Conservation (phyloP, 257 asterid species). For the Leptodermis oblonga region DNA sequence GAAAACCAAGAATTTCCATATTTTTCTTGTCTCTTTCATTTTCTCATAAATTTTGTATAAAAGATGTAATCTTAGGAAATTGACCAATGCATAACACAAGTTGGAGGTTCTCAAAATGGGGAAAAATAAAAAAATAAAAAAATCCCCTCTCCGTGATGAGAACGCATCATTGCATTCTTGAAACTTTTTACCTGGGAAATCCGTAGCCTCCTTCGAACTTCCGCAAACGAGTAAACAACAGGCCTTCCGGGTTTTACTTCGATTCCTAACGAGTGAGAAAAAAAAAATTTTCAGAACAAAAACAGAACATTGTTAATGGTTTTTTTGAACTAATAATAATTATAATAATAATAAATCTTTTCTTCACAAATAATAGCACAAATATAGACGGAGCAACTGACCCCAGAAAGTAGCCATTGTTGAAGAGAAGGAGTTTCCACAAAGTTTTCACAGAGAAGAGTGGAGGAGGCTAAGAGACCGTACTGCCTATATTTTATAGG, state of each 20-base stretch:
- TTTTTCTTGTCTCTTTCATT: not conserved
- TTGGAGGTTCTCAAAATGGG: not conserved
- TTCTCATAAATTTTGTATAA: not conserved
- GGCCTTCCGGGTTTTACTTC: constrained; percentile 74
- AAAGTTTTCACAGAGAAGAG: constrained; percentile 19
- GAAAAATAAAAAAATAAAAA: too few relatives aligned
- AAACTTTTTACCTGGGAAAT: constrained; percentile 55
- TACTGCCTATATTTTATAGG: constrained; percentile 22
- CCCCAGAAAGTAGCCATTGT: constrained; percentile 77
- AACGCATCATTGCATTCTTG: not conserved
- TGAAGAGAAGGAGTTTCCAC: not conserved
- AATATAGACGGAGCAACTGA: constrained; percentile 15
- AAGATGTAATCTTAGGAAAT: too few relatives aligned
- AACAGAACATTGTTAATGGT: not conserved
- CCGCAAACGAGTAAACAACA: constrained; percentile 45
- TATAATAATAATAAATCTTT: too few relatives aligned
- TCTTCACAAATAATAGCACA: not conserved
- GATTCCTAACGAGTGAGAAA: constrained; percentile 64
- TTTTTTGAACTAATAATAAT: not conserved
- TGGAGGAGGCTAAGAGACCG: constrained; percentile 29
- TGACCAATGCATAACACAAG: too few relatives aligned
- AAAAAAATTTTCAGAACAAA: too few relatives aligned
- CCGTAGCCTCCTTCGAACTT: constrained; percentile 60
- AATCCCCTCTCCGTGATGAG: too few relatives aligned
- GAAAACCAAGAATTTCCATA: not conserved